Percentiles rank a stretch among this genome's conserved stretches.
phyloP scores from a whole-genome alignment of 2,329 filamentous ascomycete species.

The Epichloe festucae region DNA sequence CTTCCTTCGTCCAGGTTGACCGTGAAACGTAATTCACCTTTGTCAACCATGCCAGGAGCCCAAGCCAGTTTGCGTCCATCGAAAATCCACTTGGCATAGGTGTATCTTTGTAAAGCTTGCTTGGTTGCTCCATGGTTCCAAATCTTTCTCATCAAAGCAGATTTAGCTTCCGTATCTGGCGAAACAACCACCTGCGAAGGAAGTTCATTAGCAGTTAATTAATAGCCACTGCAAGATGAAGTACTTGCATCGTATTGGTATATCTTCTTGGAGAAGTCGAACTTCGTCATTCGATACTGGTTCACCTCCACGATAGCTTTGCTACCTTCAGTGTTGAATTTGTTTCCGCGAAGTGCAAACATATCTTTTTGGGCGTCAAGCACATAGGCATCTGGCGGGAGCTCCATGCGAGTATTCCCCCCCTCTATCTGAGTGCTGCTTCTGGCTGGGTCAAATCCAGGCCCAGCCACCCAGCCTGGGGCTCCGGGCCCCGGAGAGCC shows the following conservation, averaged over 20 bases:
- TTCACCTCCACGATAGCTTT: slow-evolving; percentile 51
- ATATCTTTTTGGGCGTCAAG: slow-evolving; percentile 19
- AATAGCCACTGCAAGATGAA: too few relatives aligned
- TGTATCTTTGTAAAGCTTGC: slow-evolving; percentile 33
- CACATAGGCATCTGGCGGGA: slow-evolving; percentile 44
- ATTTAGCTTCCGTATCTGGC: slow-evolving; percentile 45
- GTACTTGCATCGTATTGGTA: slow-evolving; percentile 74
- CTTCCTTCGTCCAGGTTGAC: slow-evolving; percentile 64
- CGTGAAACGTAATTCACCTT: slow-evolving; percentile 38
- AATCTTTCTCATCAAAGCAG: slow-evolving; percentile 57
- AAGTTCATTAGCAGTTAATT: neutral
- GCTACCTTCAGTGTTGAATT: slow-evolving; percentile 45
- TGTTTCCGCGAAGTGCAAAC: slow-evolving; percentile 21
- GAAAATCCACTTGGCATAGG: slow-evolving; percentile 48
- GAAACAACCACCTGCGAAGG: slow-evolving; percentile 49
- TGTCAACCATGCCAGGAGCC: slow-evolving; percentile 33
- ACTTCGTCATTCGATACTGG: slow-evolving; percentile 54
- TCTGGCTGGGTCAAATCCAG: slow-evolving; percentile 33
- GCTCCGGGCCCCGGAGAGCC: slow-evolving; percentile 1
- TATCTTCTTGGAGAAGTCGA: slow-evolving; percentile 46
- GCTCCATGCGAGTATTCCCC: slow-evolving; percentile 37
- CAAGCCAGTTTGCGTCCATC: slow-evolving; percentile 82
- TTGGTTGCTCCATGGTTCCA: slow-evolving; percentile 57
- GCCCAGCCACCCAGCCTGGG: slow-evolving; percentile 14
- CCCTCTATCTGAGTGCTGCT: slow-evolving; percentile 13